Evolutionary conservation across 768 basidiomycete species (phyloP).

Genomic region (Podaxis sp.): DNA sequence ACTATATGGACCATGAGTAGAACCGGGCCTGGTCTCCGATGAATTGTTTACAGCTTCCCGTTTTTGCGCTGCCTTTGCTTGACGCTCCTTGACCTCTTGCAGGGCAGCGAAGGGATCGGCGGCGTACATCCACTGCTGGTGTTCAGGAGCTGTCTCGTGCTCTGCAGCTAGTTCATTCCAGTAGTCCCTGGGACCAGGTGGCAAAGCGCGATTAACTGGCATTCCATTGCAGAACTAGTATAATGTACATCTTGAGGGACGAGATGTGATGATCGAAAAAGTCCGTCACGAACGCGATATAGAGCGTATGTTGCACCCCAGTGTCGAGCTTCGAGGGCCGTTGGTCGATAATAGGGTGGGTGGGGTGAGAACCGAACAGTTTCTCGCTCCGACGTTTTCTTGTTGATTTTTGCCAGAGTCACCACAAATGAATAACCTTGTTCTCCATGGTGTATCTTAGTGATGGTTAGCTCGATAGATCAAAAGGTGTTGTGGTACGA

Average conservation of each 20-base stretch:
- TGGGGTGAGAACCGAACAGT: constrained; percentile 69
- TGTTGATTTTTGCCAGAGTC: constrained; percentile 60
- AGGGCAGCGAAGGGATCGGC: constrained; percentile 80
- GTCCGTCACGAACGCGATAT: constrained; percentile 64
- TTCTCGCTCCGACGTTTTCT: constrained; percentile 67
- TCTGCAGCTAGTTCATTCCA: constrained; percentile 75
- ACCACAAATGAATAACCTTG: constrained; percentile 64
- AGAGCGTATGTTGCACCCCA: constrained; percentile 88
- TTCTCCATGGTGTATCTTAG: constrained; percentile 38
- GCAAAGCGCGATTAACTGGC: constrained; percentile 70
- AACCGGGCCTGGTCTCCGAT: neutral
- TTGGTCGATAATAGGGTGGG: constrained; percentile 60
- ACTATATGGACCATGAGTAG: constrained; percentile 33
- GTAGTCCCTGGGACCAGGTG: constrained; percentile 82
- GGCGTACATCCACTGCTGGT: constrained; percentile 84
- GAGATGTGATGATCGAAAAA: constrained; percentile 11
- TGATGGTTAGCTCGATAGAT: constrained; percentile 10
- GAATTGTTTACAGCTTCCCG: constrained; percentile 22
- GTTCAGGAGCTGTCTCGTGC: constrained; percentile 62
- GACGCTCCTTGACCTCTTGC: constrained; percentile 61
- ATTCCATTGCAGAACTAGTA: constrained; percentile 70
- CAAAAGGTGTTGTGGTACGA: neutral
- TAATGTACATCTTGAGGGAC: constrained; percentile 24
- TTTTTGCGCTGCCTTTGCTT: constrained; percentile 50
- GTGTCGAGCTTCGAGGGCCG: constrained; percentile 81